Percentiles rank a stretch among this genome's conserved stretches.
Evolutionary conservation across 169 alveolate species (phyloP).

Genomic region (Plasmodium chabaudi): DNA sequence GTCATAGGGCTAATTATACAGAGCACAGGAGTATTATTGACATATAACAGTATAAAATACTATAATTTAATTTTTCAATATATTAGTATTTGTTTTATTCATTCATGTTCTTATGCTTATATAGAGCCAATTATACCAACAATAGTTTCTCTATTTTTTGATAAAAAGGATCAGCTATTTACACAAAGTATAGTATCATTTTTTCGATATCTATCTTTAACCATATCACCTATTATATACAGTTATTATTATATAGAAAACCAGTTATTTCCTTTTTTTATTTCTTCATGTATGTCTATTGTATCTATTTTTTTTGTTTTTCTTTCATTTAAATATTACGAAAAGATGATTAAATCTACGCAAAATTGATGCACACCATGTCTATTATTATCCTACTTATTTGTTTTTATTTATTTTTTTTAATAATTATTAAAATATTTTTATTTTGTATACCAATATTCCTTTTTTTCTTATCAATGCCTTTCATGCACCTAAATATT

Average conservation of each 20-base stretch:
- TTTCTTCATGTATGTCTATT: slow-evolving; percentile 67
- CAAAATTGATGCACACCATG: slow-evolving; percentile 10
- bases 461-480: no score
- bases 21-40: slow-evolving; percentile 55
- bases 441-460: no score
- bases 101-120: slow-evolving; percentile 77
- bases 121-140: slow-evolving; percentile 77
- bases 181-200: slow-evolving; percentile 77
- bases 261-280: slow-evolving; percentile 71
- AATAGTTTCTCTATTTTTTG: slow-evolving; percentile 73
- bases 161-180: slow-evolving; percentile 70
- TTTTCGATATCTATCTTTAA: slow-evolving; percentile 75
- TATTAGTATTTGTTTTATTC: slow-evolving; percentile 75
- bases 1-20: slow-evolving; percentile 62
- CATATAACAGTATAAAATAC: slow-evolving; percentile 65
- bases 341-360: slow-evolving; percentile 44
- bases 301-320: slow-evolving; percentile 73
- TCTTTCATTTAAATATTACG: slow-evolving; percentile 52
- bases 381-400: not conserved
- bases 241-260: slow-evolving; percentile 74
- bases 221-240: slow-evolving; percentile 71
- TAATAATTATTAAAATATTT: not conserved
- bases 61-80: slow-evolving; percentile 73
- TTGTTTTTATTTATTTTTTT: not conserved
- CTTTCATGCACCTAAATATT: no score